phyloP scores from a whole-genome alignment of 2,329 filamentous ascomycete genomes.

The Alternaria triticimaculans region DNA sequence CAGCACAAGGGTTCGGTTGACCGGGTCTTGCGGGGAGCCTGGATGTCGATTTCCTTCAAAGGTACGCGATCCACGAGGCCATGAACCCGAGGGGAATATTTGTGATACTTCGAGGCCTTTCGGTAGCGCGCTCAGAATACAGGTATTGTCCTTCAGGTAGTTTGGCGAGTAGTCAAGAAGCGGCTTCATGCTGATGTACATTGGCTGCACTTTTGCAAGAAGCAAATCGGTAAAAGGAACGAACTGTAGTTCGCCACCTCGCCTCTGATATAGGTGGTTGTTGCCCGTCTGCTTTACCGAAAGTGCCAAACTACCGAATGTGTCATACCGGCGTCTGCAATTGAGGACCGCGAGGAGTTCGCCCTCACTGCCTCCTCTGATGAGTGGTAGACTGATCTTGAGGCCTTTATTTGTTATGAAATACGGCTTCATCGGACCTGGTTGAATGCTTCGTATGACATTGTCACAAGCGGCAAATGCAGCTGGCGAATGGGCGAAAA shows the following conservation, averaged over 20 bases:
- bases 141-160: not conserved
- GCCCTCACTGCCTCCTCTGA: not conserved
- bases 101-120: not conserved
- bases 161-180: not conserved
- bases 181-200: not conserved
- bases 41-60: not conserved
- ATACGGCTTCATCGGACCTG: not conserved
- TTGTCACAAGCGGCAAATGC: not conserved
- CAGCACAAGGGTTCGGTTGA: not conserved
- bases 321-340: not conserved
- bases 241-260: not conserved
- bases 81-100: not conserved
- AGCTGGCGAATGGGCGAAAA: not conserved
- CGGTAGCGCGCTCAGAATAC: not conserved
- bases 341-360: not conserved
- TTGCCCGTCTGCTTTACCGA: not conserved
- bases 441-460: not conserved
- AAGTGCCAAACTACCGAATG: not conserved
- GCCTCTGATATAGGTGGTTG: not conserved
- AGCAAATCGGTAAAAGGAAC: not conserved
- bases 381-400: not conserved
- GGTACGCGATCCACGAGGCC: fast-evolving
- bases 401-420: not conserved
- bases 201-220: not conserved
- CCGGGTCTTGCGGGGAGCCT: not conserved